Percentiles rank a stretch among this genome's conserved stretches.
Conservation (phyloP, 345 rosid genomes). For the Abelmoschus esculentus region DNA sequence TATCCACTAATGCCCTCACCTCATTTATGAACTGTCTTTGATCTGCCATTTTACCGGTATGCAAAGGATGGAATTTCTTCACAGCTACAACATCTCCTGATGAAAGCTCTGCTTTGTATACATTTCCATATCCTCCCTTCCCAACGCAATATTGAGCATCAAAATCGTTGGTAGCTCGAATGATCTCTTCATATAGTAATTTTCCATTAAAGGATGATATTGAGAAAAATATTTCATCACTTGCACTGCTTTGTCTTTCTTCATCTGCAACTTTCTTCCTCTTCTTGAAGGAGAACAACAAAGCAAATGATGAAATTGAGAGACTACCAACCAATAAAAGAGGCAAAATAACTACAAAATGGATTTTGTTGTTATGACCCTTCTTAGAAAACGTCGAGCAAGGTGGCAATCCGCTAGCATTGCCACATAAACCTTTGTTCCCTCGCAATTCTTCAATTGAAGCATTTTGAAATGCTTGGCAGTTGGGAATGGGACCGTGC, state of each 20-base stretch:
- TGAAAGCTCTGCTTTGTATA: constrained; percentile 18
- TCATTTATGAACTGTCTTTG: constrained; percentile 18
- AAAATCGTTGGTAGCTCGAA: constrained; percentile 20
- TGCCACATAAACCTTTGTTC: constrained; percentile 35
- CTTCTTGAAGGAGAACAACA: background rate
- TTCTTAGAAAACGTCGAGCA: constrained; percentile 4
- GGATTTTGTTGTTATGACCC: background rate
- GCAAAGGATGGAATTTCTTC: constrained; percentile 16
- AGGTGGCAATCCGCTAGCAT: constrained; percentile 16
- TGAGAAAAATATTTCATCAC: background rate
- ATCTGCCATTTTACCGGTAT: background rate
- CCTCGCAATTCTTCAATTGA: constrained; percentile 19
- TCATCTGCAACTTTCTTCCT: background rate
- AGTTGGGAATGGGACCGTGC: constrained; percentile 32
- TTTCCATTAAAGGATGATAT: constrained; percentile 15
- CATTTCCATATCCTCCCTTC: constrained; percentile 18
- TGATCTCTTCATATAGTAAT: constrained; percentile 14
- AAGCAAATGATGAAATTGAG: background rate
- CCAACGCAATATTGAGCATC: constrained; percentile 15
- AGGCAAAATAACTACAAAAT: background rate
- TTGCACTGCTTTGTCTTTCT: background rate
- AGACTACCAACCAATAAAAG: background rate
- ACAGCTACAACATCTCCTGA: constrained; percentile 15
- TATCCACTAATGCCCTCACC: constrained; percentile 17
- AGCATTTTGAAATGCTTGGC: constrained; percentile 23